phyloP scores from a whole-genome alignment of 768 basidiomycete species.

The Pulveroboletus sp. region DNA sequence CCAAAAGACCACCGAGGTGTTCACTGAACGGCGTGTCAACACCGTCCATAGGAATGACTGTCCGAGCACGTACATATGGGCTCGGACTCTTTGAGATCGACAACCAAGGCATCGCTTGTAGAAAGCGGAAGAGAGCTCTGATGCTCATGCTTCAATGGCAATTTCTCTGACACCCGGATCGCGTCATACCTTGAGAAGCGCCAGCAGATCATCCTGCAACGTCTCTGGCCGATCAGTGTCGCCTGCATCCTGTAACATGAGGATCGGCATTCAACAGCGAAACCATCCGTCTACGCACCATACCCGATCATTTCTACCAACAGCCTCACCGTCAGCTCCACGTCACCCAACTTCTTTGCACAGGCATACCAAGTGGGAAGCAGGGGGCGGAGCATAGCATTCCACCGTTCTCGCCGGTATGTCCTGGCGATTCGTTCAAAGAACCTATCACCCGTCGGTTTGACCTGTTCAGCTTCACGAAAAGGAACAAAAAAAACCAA shows the following conservation, averaged over 20 bases:
- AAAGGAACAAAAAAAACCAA: background rate
- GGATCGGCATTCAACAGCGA: background rate
- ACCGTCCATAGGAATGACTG: background rate
- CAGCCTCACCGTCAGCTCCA: constrained; percentile 71
- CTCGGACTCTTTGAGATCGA: constrained; percentile 60
- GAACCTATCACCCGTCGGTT: constrained; percentile 48
- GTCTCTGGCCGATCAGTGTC: constrained; percentile 44
- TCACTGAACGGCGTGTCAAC: constrained; percentile 42
- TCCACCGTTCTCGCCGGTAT: constrained; percentile 85
- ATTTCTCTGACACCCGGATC: background rate
- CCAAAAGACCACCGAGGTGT: constrained; percentile 70
- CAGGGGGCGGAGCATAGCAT: constrained; percentile 65
- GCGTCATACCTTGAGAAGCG: constrained; percentile 58
- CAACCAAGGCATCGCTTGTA: constrained; percentile 49
- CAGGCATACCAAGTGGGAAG: constrained; percentile 79
- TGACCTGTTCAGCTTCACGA: background rate
- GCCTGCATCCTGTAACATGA: constrained; percentile 26
- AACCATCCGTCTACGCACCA: constrained; percentile 39
- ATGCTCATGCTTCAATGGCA: background rate
- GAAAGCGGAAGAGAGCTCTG: constrained; percentile 69
- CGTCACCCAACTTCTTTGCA: constrained; percentile 70
- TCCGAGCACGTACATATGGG: constrained; percentile 52
- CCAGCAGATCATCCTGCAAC: constrained; percentile 68
- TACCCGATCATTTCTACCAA: constrained; percentile 80
- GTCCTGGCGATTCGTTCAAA: constrained; percentile 89